Evolutionary conservation across 495 filamentous ascomycete species (phyloP), one percentile per base, ranked within the genome.

Genomic region (Pseudomonodictys pantanalensis): DNA sequence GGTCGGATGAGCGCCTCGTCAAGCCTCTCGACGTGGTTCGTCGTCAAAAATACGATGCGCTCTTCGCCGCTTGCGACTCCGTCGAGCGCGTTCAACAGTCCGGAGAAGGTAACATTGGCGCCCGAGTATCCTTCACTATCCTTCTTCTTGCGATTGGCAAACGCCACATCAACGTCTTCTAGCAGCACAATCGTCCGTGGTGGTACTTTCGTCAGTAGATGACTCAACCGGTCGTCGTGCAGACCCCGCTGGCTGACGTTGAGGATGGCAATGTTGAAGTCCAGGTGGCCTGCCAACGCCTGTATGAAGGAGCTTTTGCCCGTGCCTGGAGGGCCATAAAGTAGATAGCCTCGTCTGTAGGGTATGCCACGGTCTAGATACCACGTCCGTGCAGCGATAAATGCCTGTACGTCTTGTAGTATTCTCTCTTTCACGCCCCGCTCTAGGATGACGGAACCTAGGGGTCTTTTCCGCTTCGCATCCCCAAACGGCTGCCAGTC

Each of bases 231-330:
- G 67, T 98, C 93, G 58, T 98, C 93, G 17, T 91, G 97, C 42
- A 98, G 77, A 10, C 93, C 93, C 2, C 91, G 83, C 74, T 97
- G 90, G 69, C 90, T 95, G 3, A 98, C 79, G 66, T 97, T 97
- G 45, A 98, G 76, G 71, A 97, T 89, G 41, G 92, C 90, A 64
- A 98, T 93, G 64, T 90, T 89, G 73, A 95, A 97, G 68, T 97
- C 89, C 50, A 98, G 73, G 59, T 92, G 84, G 11, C 91, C 95
- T 1, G 93, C 93, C 26, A 98, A 76, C 2, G 95, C 92, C 74
- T 96, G 92, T 47, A 97, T 95, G 70, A 98, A 97, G 1, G 89
- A 95, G 64, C 86, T 96, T 73, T 98, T 98, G 20, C 93, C 93
- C 15, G 89, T 95, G 1, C 93, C 93, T 0, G 93, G 95, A 2